These are phyloP conservation scores for Vararia minispora DNA, from an alignment of 768 basidiomycete genomes.

Conservation along the genomic window DNA sequence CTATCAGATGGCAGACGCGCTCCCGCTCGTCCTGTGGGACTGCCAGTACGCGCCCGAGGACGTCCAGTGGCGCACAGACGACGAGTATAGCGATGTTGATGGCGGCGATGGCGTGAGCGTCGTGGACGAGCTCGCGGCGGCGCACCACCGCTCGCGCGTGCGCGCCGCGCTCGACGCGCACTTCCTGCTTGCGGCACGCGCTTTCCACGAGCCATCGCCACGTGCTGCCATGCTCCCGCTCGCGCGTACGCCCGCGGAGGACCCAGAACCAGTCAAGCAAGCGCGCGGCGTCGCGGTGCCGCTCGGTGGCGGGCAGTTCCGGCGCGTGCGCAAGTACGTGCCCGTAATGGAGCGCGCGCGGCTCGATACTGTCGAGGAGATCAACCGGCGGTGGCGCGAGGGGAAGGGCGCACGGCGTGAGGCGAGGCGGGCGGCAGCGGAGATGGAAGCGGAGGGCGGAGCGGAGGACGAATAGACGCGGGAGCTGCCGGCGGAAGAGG, in stretches of 20 bases:
- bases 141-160: constrained; percentile 48
- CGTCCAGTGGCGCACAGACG: constrained; percentile 63
- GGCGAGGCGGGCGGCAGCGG: not conserved
- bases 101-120: constrained; percentile 14
- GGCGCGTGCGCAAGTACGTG: constrained; percentile 50
- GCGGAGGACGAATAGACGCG: not conserved
- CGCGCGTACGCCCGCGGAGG: constrained; percentile 9
- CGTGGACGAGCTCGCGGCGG: constrained; percentile 3
- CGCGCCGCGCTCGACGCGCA: constrained; percentile 52
- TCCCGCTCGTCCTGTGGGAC: constrained; percentile 89
- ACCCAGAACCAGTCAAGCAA: too few relatives aligned
- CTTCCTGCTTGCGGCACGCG: constrained; percentile 47
- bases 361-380: constrained; percentile 56
- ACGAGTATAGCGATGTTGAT: constrained; percentile 23
- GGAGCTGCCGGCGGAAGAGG: too few relatives aligned
- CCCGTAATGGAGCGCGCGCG: constrained; percentile 58
- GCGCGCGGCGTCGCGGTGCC: constrained; percentile 31
- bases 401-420: constrained; percentile 47
- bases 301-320: constrained; percentile 60
- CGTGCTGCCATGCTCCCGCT: constrained; percentile 23
- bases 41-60: constrained; percentile 61
- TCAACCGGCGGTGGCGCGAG: constrained; percentile 69
- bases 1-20: constrained; percentile 88
- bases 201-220: constrained; percentile 34
- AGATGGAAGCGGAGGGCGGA: not conserved